phyloP scores from a whole-genome alignment of 148 eudicot species.

The Rhododendron vialii region DNA sequence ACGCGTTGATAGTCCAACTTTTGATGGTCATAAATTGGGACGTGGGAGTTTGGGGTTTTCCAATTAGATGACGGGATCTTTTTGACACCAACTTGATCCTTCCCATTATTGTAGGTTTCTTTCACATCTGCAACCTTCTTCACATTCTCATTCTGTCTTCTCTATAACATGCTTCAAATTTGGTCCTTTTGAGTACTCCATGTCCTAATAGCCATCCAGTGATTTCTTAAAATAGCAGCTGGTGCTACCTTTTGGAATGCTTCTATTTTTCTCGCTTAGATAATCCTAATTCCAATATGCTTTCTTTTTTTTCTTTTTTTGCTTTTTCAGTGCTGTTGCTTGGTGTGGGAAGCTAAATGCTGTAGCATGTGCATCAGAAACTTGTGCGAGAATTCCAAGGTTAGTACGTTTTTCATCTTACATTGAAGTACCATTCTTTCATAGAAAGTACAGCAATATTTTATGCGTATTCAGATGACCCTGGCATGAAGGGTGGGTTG shows the following conservation, averaged over 20 bases:
- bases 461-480: not conserved
- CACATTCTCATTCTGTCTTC: not conserved
- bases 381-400: constrained; percentile 99
- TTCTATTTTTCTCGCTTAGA: not conserved
- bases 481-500: not conserved
- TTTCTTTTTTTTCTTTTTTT: not conserved
- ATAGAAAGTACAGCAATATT: not conserved
- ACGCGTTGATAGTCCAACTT: not conserved
- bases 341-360: constrained; percentile 99
- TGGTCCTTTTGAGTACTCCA: not conserved
- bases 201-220: not conserved
- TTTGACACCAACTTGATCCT: not conserved
- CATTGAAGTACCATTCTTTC: not conserved
- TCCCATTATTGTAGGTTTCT: not conserved
- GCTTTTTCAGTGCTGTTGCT: constrained; percentile 74
- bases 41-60: not conserved
- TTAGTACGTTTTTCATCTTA: constrained; percentile 20
- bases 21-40: not conserved
- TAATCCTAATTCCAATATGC: not conserved
- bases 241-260: not conserved
- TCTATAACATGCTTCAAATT: not conserved
- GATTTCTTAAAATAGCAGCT: not conserved
- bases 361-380: constrained; percentile 96
- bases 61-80: not conserved
- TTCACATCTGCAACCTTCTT: not conserved